A percentile compares a stretch with the other conserved stretches of the same genome.
phyloP scores from a whole-genome alignment of 164 flowering plant genomes.

The Echeveria elegans region DNA sequence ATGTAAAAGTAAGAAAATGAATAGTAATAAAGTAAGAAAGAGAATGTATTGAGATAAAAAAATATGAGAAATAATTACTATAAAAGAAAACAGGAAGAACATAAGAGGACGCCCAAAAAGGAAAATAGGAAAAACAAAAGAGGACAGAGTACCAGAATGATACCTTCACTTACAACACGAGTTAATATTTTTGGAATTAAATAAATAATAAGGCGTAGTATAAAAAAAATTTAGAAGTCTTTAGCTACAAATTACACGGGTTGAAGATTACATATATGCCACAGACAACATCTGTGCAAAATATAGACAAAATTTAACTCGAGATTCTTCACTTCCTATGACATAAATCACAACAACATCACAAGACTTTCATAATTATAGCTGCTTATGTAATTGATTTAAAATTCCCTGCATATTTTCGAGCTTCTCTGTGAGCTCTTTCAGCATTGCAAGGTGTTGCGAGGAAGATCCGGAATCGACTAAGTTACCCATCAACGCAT shows the following conservation, averaged over 20 bases:
- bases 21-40: too few relatives aligned
- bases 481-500: conserved; percentile 36
- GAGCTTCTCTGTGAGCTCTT: conserved; percentile 50
- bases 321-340: not conserved
- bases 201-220: too few relatives aligned
- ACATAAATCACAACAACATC: not conserved
- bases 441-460: conserved; percentile 31
- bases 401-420: conserved; percentile 57
- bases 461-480: conserved; percentile 24
- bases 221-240: too few relatives aligned
- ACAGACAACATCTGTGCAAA: not conserved
- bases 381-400: conserved; percentile 37
- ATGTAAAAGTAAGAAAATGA: too few relatives aligned
- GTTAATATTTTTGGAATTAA: too few relatives aligned
- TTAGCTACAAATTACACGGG: not conserved
- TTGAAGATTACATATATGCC: not conserved
- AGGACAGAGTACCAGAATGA: too few relatives aligned
- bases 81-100: too few relatives aligned
- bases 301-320: not conserved
- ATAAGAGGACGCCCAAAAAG: too few relatives aligned
- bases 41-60: too few relatives aligned
- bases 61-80: too few relatives aligned
- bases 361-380: conserved; percentile 14
- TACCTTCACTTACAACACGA: too few relatives aligned
- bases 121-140: too few relatives aligned